Conservation (phyloP, 805 yeast genomes). For the Priceomyces castillae region DNA sequence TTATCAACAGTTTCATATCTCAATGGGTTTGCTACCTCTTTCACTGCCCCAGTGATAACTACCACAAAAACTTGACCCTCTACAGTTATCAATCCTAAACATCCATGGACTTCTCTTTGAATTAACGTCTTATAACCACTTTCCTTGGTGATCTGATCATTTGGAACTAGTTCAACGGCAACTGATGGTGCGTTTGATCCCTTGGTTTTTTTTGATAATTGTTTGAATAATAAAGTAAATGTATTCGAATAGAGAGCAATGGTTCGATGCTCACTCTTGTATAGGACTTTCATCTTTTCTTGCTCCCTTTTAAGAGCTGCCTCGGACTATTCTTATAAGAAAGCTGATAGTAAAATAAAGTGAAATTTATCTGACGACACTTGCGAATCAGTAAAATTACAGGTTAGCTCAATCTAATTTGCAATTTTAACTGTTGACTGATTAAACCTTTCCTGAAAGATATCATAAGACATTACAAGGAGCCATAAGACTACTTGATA, state of each 20-base stretch:
- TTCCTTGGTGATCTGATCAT: constrained; percentile 33
- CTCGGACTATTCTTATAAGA: neutral
- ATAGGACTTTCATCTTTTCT: constrained; percentile 28
- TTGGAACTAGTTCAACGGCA: constrained; percentile 47
- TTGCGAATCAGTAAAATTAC: neutral
- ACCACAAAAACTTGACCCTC: constrained; percentile 69
- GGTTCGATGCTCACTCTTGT: constrained; percentile 31
- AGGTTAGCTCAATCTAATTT: neutral
- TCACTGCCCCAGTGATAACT: constrained; percentile 65
- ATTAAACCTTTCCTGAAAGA: too few species aligned
- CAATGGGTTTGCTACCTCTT: constrained; percentile 78
- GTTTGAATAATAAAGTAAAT: constrained; percentile 27
- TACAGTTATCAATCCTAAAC: constrained; percentile 76
- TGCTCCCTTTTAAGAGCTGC: neutral
- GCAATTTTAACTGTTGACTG: too few species aligned
- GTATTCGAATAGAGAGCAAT: constrained; percentile 30
- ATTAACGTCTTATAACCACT: constrained; percentile 38
- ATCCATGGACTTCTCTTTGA: constrained; percentile 52
- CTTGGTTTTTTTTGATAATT: constrained; percentile 15
- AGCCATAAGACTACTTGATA: too few species aligned
- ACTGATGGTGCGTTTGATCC: constrained; percentile 24
- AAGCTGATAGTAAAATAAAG: neutral
- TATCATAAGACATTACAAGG: too few species aligned
- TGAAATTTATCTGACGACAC: neutral
- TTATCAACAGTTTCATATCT: constrained; percentile 76